A percentile compares a stretch with the other conserved stretches of the same genome.
These are phyloP conservation scores for Fonsecaea pugnacius DNA, from an alignment of 2,329 filamentous ascomycete species.

Conservation along the genomic window DNA sequence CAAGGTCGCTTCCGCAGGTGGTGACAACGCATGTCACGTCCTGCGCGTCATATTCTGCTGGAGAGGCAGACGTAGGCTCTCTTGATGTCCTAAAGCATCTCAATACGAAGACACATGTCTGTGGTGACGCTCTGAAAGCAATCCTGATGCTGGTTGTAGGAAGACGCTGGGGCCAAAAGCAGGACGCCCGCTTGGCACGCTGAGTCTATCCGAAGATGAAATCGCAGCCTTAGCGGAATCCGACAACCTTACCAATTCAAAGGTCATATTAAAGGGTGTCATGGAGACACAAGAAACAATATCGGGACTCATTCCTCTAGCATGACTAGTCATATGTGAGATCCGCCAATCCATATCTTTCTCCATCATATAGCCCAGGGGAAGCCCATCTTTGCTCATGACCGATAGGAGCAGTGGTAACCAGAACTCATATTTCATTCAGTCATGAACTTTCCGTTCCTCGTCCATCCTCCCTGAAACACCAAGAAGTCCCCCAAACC, in stretches of 20 bases:
- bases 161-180: conserved; percentile 21
- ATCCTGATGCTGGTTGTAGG: conserved; percentile 2
- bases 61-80: conserved; percentile 2
- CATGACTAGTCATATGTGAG: background rate
- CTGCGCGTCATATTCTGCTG: conserved; percentile 21
- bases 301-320: conserved; percentile 1
- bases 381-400: background rate
- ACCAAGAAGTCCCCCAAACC: background rate
- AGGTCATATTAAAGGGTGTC: background rate
- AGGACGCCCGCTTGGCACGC: conserved; percentile 1
- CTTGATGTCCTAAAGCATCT: conserved; percentile 11
- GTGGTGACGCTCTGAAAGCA: background rate
- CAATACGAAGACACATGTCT: conserved; percentile 8
- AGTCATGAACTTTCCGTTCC: conserved; percentile 6
- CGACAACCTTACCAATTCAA: background rate
- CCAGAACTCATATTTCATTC: conserved; percentile 8
- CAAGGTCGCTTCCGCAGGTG: conserved; percentile 13
- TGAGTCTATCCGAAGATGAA: background rate
- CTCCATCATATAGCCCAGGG: background rate
- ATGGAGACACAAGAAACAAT: background rate
- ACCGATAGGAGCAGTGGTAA: background rate
- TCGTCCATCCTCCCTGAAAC: background rate
- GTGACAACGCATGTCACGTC: conserved; percentile 15
- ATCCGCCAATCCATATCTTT: conserved; percentile 4
- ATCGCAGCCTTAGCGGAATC: background rate